Evolutionary conservation across 1,284 basidiomycete genomes (phyloP), one percentile per base, ranked within the genome.

Genomic region (Pseudozyma sp.): DNA sequence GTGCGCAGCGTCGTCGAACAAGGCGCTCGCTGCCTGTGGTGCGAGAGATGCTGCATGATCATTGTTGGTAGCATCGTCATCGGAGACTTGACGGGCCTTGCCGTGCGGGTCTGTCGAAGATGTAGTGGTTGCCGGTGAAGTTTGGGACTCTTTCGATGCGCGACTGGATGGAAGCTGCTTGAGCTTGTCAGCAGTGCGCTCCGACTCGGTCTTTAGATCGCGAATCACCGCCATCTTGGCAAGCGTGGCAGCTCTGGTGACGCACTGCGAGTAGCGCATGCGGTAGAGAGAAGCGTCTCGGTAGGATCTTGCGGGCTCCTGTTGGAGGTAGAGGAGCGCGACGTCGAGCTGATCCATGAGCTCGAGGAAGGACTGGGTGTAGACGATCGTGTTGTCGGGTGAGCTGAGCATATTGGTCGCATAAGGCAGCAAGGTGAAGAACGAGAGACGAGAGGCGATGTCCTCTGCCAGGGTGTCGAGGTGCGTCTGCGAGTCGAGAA

Each of bases 191-290:
- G 56, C 54, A 0, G 51, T 48, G 11, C 59, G 46, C 2, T 68
- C 56, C 11, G 53, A 44, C 24, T 64, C 34, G 1, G 66, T 19
- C 45, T 64, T 71, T 30, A 68, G 54, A 5, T 62, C 49, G n/a
- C 60, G 45, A 6, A 68, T 53, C 24, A 75, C 64, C 11, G 67
- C 75, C 66, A 81, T 65, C 53, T 77, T 75, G 16, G 71, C 76
- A 3, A 81, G 57, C 10, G 68, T 75, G 7, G 70, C 78, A 30
- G 75, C 79, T 10, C 79, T 48, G 0, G 74, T 72, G 31, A 80
- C 59, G 58, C 78, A 81, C 37, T 80, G 76, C 34, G 79, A 71
- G 51, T 80, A 81, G 8, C 81, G 70, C 78, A 82, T 77, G 4
- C 71, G 64, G 52, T 82, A 83, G 7, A 82, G 66, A 5, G 62